Conservation (phyloP, 1,139 yeast genomes). For the Suhomyces bokatorum region DNA sequence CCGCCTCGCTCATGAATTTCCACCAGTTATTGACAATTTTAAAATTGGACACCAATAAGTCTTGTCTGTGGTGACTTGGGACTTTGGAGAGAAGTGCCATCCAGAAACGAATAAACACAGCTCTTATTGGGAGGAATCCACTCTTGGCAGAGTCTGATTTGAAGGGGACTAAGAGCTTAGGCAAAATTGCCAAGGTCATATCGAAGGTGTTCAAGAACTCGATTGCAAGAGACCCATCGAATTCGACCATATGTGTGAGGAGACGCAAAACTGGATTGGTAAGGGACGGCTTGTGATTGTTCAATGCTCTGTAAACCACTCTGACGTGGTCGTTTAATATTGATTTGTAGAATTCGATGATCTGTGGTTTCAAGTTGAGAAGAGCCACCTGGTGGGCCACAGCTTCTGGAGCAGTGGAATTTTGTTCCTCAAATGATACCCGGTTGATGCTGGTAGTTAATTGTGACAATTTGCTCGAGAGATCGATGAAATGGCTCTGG, state of each 20-base stretch:
- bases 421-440: background rate
- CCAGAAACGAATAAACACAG: constrained; percentile 63
- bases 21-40: constrained; percentile 65
- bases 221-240: constrained; percentile 49
- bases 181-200: constrained; percentile 58
- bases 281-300: constrained; percentile 55
- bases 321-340: constrained; percentile 59
- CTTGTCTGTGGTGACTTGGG: constrained; percentile 58
- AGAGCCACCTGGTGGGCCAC: constrained; percentile 11
- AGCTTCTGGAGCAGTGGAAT: constrained; percentile 16
- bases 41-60: constrained; percentile 55
- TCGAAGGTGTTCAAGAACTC: constrained; percentile 69
- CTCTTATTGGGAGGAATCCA: constrained; percentile 50
- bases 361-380: constrained; percentile 21
- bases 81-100: constrained; percentile 49
- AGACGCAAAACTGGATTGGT: constrained; percentile 64
- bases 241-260: constrained; percentile 52
- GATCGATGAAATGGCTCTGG: constrained; percentile 48
- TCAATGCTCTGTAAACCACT: constrained; percentile 67
- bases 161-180: constrained; percentile 60
- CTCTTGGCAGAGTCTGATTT: constrained; percentile 45
- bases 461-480: constrained; percentile 37
- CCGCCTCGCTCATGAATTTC: constrained; percentile 58
- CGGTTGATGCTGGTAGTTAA: constrained; percentile 22
- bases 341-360: constrained; percentile 44